Conservation (phyloP, 495 filamentous ascomycete genomes). For the Aspergillus mulundensis region DNA sequence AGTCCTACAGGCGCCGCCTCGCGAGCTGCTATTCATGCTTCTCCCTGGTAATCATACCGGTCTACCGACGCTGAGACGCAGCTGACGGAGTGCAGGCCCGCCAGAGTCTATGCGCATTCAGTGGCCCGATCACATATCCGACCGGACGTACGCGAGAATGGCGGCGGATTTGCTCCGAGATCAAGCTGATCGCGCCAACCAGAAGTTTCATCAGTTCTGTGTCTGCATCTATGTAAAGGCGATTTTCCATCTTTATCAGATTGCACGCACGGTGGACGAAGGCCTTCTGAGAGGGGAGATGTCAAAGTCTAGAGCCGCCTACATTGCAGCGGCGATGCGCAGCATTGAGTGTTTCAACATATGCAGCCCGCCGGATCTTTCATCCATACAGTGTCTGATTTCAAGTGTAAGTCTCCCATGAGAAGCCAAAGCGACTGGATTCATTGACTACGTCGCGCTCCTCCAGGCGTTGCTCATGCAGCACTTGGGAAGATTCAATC, state of each 20-base stretch:
- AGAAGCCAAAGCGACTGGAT: too few relatives aligned
- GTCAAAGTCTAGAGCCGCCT: slow-evolving; percentile 17
- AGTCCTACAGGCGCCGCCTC: too few relatives aligned
- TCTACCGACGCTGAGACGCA: neutral
- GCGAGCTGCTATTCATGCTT: slow-evolving; percentile 28
- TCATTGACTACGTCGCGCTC: too few relatives aligned
- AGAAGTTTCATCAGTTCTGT: slow-evolving; percentile 26
- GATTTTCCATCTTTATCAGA: slow-evolving; percentile 16
- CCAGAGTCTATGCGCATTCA: slow-evolving; percentile 3
- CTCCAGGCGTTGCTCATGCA: slow-evolving; percentile 31
- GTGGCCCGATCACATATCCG: slow-evolving; percentile 32
- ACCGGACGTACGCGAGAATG: slow-evolving; percentile 22
- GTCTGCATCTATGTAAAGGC: slow-evolving; percentile 29
- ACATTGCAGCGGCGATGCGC: slow-evolving; percentile 18
- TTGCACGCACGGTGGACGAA: too few relatives aligned
- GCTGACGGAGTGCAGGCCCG: slow-evolving; percentile 12
- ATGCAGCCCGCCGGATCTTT: slow-evolving; percentile 16
- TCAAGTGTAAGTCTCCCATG: slow-evolving; percentile 30
- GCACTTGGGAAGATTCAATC: slow-evolving; percentile 22
- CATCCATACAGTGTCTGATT: slow-evolving; percentile 25
- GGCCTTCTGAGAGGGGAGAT: slow-evolving; percentile 23
- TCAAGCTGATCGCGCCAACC: neutral
- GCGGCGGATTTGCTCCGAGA: slow-evolving; percentile 10
- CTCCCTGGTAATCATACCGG: slow-evolving; percentile 16
- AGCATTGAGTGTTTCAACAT: slow-evolving; percentile 21